These are phyloP conservation scores for Condylostoma magnum DNA, from an alignment of 169 alveolate species.

Conservation along the genomic window DNA sequence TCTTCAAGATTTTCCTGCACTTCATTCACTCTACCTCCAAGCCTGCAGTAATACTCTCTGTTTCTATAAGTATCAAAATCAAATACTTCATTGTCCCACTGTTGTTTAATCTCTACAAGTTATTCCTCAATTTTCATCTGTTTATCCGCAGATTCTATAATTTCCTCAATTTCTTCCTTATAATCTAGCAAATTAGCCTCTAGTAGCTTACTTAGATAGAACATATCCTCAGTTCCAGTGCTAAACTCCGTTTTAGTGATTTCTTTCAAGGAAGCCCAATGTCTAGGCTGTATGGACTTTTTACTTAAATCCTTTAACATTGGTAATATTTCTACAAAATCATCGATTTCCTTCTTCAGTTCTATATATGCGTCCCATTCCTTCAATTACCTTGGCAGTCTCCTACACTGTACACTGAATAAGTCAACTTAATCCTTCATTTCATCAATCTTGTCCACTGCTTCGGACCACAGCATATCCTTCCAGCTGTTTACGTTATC, in stretches of 20 bases:
- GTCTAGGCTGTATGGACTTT: slow-evolving; percentile 90
- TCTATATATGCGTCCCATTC: slow-evolving; percentile 94
- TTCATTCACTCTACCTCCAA: slow-evolving; percentile 88
- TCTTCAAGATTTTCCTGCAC: slow-evolving; percentile 93
- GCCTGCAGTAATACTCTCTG: slow-evolving; percentile 83
- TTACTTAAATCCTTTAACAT: slow-evolving; percentile 88
- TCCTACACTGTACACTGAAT: slow-evolving; percentile 86
- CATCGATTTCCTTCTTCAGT: slow-evolving; percentile 88
- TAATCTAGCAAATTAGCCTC: slow-evolving; percentile 77
- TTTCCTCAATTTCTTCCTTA: slow-evolving; percentile 94
- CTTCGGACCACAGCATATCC: slow-evolving; percentile 90
- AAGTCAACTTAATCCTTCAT: slow-evolving; percentile 84
- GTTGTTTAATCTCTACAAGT: slow-evolving; percentile 86
- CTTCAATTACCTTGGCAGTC: slow-evolving; percentile 91
- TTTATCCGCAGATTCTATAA: slow-evolving; percentile 95
- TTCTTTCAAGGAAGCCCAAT: slow-evolving; percentile 91
- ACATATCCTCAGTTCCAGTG: slow-evolving; percentile 64
- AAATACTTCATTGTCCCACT: slow-evolving; percentile 91
- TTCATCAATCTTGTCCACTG: slow-evolving; percentile 81
- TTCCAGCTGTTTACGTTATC: slow-evolving; percentile 91
- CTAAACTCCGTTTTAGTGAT: slow-evolving; percentile 76
- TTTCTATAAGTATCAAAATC: slow-evolving; percentile 92
- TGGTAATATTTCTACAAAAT: slow-evolving; percentile 89
- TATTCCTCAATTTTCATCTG: slow-evolving; percentile 91
- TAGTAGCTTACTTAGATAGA: slow-evolving; percentile 83